These are phyloP conservation scores for Annulohypoxylon stygium DNA, from an alignment of 495 filamentous ascomycete species.

Conservation along the genomic window DNA sequence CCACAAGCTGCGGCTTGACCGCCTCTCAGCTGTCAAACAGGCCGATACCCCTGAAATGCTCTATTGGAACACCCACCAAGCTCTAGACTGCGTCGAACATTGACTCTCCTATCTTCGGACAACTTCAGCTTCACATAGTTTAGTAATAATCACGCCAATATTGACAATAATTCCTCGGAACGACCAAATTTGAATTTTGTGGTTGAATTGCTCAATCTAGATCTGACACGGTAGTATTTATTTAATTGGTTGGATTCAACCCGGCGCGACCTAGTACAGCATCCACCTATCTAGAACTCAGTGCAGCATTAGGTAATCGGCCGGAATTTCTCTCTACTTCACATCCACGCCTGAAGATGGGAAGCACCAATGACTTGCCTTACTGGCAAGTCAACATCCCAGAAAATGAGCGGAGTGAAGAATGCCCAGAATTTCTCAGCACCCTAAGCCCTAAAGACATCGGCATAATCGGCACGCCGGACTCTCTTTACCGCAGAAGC, in stretches of 20 bases:
- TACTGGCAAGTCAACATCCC: constrained; percentile 89
- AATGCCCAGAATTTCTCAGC: constrained; percentile 78
- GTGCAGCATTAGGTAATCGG: background rate
- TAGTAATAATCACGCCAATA: constrained; percentile 25
- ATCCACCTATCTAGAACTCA: too few species aligned
- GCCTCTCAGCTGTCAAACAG: constrained; percentile 7
- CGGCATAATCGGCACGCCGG: constrained; percentile 73
- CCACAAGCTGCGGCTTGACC: constrained; percentile 26
- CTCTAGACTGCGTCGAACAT: constrained; percentile 25
- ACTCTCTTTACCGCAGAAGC: constrained; percentile 68
- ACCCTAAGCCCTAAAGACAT: constrained; percentile 68
- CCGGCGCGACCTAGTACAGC: too few species aligned
- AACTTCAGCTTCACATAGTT: background rate
- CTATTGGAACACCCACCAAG: constrained; percentile 3
- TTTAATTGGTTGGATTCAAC: too few species aligned
- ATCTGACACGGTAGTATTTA: background rate
- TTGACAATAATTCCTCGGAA: constrained; percentile 36
- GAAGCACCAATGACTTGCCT: constrained; percentile 58
- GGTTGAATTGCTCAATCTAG: background rate
- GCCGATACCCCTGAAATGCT: constrained; percentile 15
- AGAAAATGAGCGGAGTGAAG: constrained; percentile 65
- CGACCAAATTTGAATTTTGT: background rate
- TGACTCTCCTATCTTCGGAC: background rate
- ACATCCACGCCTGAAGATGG: constrained; percentile 38
- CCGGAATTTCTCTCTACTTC: background rate